phyloP scores from a whole-genome alignment of 2,329 filamentous ascomycete species.

The Elsinoe necatrix region DNA sequence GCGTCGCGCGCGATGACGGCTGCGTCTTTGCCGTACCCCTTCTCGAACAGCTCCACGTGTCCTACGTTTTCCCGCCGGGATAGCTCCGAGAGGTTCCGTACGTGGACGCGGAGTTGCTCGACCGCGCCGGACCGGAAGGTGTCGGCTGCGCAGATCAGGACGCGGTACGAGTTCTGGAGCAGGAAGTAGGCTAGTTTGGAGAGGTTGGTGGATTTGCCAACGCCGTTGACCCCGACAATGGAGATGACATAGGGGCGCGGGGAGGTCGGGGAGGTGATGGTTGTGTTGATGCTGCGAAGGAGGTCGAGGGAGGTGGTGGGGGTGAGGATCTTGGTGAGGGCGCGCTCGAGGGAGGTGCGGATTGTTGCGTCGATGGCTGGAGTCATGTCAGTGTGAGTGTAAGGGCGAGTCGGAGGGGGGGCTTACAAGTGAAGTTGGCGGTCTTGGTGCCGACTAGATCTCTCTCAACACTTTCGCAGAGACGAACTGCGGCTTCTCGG shows the following conservation, averaged over 20 bases:
- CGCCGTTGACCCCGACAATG: conserved; percentile 95
- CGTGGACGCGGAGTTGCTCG: conserved; percentile 92
- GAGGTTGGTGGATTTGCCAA: conserved; percentile 95
- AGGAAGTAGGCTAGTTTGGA: conserved; percentile 98
- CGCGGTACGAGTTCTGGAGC: conserved; percentile 91
- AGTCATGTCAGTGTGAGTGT: background rate
- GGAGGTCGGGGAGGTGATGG: conserved; percentile 55
- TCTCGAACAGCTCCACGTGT: conserved; percentile 84
- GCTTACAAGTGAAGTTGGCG: conserved; percentile 68
- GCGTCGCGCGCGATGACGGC: conserved; percentile 92
- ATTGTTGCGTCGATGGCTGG: conserved; percentile 62
- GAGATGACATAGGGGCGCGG: conserved; percentile 90
- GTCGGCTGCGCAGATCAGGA: conserved; percentile 88
- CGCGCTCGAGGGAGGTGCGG: conserved; percentile 79
- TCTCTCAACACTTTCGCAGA: conserved; percentile 85
- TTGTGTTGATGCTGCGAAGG: conserved; percentile 79
- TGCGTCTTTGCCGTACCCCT: conserved; percentile 95
- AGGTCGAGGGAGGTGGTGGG: conserved; percentile 92
- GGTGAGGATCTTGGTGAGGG: conserved; percentile 88
- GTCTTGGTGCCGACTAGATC: conserved; percentile 89
- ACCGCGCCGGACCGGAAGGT: conserved; percentile 96
- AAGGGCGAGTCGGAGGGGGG: conserved; percentile 26
- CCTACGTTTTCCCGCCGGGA: conserved; percentile 71
- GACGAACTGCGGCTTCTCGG: conserved; percentile 79
- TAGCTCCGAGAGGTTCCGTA: conserved; percentile 84